Conservation (phyloP, 306 rosid genomes). For the Prunus kanzakura region DNA sequence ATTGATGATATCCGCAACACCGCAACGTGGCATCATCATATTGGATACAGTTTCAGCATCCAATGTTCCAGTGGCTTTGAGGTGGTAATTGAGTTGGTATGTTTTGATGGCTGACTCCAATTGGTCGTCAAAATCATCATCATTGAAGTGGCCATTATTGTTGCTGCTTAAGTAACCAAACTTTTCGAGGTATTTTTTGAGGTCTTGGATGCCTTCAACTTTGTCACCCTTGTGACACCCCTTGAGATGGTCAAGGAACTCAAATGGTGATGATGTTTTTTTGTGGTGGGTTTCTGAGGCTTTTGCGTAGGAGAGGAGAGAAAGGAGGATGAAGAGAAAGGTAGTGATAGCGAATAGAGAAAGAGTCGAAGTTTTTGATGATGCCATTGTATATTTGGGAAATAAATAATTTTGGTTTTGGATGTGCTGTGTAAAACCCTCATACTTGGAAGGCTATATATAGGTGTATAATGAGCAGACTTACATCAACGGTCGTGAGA, state of each 20-base stretch:
- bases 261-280: conserved; percentile 13
- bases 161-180: conserved; percentile 33
- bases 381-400: neutral
- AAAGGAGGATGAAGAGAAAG: neutral
- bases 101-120: conserved; percentile 42
- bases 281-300: neutral
- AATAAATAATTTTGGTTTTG: neutral
- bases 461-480: neutral
- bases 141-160: conserved; percentile 8
- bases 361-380: neutral
- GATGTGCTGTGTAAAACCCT: neutral
- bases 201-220: conserved; percentile 25
- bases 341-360: neutral
- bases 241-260: conserved; percentile 26
- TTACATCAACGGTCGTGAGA: neutral
- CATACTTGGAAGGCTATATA: neutral
- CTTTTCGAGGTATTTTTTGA: conserved; percentile 35
- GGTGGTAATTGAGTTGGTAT: conserved; percentile 29
- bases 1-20: conserved; percentile 26
- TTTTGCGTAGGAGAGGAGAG: neutral
- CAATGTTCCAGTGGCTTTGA: conserved; percentile 23
- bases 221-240: conserved; percentile 41
- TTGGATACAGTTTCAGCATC: conserved; percentile 26
- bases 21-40: conserved; percentile 48
- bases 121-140: conserved; percentile 26